A percentile compares a stretch with the other conserved stretches of the same genome.
phyloP scores from a whole-genome alignment of 129 eudicot species.

The Mikania micrantha region DNA sequence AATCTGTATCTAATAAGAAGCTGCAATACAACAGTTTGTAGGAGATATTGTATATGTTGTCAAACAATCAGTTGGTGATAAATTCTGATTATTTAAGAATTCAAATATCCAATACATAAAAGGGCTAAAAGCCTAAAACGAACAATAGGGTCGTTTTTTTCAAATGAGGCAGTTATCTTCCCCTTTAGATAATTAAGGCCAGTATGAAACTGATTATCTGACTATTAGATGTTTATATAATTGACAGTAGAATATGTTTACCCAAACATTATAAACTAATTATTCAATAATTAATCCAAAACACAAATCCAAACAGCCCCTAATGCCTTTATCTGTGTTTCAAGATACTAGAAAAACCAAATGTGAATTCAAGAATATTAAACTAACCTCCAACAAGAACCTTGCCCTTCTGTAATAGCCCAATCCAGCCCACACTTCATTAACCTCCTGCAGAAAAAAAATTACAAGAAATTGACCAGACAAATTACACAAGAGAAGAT shows the following conservation, averaged over 20 bases:
- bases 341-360: background rate
- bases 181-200: no score
- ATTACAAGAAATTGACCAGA: background rate
- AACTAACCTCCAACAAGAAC: constrained; percentile 71
- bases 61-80: background rate
- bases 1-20: background rate
- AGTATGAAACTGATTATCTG: no score
- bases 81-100: background rate
- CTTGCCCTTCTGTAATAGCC: constrained; percentile 91
- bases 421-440: constrained; percentile 97
- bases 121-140: no score
- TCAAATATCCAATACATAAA: no score
- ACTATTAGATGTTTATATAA: no score
- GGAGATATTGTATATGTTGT: background rate
- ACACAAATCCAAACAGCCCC: no score
- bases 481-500: background rate
- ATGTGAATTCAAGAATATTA: background rate
- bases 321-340: background rate
- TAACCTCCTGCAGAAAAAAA: constrained; percentile 79
- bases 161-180: no score
- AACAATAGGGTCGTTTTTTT: no score
- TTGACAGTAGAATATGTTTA: no score
- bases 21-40: background rate
- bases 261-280: background rate
- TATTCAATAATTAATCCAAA: background rate